Evolutionary conservation across 805 yeast species (phyloP), one percentile per base, ranked within the genome.

Genomic region (Groenewaldozyma tartarivorans): DNA sequence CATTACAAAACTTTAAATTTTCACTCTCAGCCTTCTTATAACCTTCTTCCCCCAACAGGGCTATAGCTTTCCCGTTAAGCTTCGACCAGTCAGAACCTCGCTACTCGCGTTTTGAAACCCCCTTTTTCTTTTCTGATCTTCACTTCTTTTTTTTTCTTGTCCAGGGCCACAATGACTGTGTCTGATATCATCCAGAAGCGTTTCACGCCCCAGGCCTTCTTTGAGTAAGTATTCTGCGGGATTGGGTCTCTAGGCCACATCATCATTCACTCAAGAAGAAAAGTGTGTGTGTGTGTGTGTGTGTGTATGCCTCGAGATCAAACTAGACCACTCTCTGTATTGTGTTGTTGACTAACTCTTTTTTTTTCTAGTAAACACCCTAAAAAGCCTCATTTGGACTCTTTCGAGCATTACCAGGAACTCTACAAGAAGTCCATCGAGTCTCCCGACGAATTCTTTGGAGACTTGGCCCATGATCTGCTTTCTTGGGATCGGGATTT

Each of bases 401-500:
- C 74, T 32, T 57, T 84, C 39, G 82, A 76, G 7, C 80, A 85
- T 50, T 88, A 88, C 69, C 63, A 74, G 48, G 59, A 67, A 44
- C 55, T 85, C 63, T 84, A 88, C 67, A 61, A 75, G 48, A 70
- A 83, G 68, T 82, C 94, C 20, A 76, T 88, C 49, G 69, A 75
- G 43, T 74, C 83, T 55, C 97, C 97, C 33, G 81, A 74, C 41
- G 71, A 64, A 27, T 88, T 90, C 61, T 88, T 83, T 61, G 88
- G 87, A 36, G 75, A 77, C 38, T 67, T 73, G 60, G 96, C 95
- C 38, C 72, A 69, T 43, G 75, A 80, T 55, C 70, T 75, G 42
- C 71, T 88, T 50, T 64, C 73, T 53, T 88, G 96, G 96, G 84
- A 79, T 58, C 75, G 69, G 45, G 86, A 78, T 40, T 88, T 84